These are phyloP conservation scores for Discostella stelligeroides DNA, from an alignment of 108 stramenopile genomes.

Conservation along the genomic window DNA sequence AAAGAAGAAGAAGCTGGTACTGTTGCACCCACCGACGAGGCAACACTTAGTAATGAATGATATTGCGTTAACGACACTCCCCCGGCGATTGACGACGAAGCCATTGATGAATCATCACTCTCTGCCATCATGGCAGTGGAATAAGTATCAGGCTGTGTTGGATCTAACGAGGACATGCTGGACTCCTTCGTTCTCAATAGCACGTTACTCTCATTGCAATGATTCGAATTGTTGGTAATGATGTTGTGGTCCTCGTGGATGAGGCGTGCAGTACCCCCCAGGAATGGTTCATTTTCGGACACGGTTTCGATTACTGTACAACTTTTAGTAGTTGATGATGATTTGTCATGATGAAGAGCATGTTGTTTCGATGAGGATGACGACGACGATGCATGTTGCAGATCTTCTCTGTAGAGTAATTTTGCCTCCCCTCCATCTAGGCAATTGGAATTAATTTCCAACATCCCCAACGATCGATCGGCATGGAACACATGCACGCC, in stretches of 20 bases:
- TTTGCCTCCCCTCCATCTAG: conserved; percentile 31
- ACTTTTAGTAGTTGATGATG: not conserved
- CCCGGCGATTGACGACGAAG: conserved; percentile 27
- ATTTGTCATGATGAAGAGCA: not conserved
- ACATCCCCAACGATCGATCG: conserved; percentile 36
- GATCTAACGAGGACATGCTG: conserved; percentile 15
- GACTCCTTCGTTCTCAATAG: conserved; percentile 22
- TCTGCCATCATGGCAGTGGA: conserved; percentile 31
- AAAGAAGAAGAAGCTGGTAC: not conserved
- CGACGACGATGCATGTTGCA: not conserved
- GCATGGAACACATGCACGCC: conserved; percentile 78
- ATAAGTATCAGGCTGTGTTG: conserved; percentile 24
- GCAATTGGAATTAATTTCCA: conserved; percentile 76
- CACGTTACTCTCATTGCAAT: too few species aligned
- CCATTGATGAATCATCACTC: conserved; percentile 44
- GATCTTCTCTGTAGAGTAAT: not conserved
- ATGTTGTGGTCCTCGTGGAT: conserved; percentile 28
- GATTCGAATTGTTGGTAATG: not conserved
- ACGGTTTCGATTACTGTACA: conserved; percentile 22
- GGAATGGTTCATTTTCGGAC: conserved; percentile 28
- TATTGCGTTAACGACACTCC: conserved; percentile 6
- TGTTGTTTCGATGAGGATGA: not conserved
- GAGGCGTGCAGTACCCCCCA: conserved; percentile 14
- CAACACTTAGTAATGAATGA: conserved; percentile 23
- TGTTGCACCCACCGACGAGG: conserved; percentile 4